A percentile compares a stretch with the other conserved stretches of the same genome.
Conservation (phyloP, 2,329 filamentous ascomycete genomes). For the Penicillium brevicompactum region DNA sequence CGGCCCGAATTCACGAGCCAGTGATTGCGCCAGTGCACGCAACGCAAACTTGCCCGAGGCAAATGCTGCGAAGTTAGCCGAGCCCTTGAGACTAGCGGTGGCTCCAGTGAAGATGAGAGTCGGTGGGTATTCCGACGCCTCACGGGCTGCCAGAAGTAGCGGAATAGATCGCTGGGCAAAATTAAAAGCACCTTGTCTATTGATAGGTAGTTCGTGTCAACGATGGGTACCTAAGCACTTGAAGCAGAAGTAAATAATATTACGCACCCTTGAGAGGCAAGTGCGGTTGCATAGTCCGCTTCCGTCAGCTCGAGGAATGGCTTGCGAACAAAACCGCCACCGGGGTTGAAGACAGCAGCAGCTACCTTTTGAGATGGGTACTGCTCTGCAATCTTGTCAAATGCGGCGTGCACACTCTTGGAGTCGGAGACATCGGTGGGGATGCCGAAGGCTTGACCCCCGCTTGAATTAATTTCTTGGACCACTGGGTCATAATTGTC, state of each 20-base stretch:
- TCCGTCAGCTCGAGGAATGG: slow-evolving; percentile 63
- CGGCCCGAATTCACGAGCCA: slow-evolving; percentile 82
- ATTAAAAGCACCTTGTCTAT: slow-evolving; percentile 65
- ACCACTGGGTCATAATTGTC: slow-evolving; percentile 59
- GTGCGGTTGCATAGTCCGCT: slow-evolving; percentile 57
- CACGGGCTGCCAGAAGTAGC: slow-evolving; percentile 63
- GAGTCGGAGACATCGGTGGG: slow-evolving; percentile 60
- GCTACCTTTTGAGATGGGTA: slow-evolving; percentile 49
- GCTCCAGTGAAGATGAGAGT: slow-evolving; percentile 85
- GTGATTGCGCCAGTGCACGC: slow-evolving; percentile 70
- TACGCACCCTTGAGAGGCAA: slow-evolving; percentile 53
- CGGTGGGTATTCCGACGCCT: slow-evolving; percentile 63
- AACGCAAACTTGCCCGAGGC: slow-evolving; percentile 79
- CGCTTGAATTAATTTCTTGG: slow-evolving; percentile 60
- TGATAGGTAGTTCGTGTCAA: not conserved
- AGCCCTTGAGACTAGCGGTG: slow-evolving; percentile 75
- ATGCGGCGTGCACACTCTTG: slow-evolving; percentile 55
- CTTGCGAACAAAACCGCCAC: slow-evolving; percentile 59
- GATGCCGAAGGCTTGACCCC: slow-evolving; percentile 63
- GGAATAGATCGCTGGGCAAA: slow-evolving; percentile 76
- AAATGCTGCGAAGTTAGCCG: slow-evolving; percentile 69
- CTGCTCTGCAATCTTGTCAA: slow-evolving; percentile 56
- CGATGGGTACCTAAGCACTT: not conserved
- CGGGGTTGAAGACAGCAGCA: slow-evolving; percentile 64
- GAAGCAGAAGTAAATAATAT: not conserved